Evolutionary conservation across 2,329 filamentous ascomycete genomes (phyloP).

Genomic region (Neofusicoccum parvum): DNA sequence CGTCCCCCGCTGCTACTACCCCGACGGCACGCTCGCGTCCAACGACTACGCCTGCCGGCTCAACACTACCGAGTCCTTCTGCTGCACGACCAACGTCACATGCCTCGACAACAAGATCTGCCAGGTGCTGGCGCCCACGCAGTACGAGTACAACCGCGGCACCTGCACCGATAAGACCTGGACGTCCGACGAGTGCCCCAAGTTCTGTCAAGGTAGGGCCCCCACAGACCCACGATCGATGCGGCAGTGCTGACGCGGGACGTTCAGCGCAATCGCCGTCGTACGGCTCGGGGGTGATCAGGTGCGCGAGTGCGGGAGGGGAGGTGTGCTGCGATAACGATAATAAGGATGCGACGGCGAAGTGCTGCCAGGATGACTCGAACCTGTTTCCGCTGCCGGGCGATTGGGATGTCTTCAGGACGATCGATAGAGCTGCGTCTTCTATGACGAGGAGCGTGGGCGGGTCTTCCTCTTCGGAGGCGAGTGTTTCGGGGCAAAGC

Average conservation of each 20-base stretch:
- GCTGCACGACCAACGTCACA: constrained; percentile 11
- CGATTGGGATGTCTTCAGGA: constrained; percentile 4
- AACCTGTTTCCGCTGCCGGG: background rate
- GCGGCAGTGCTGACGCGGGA: background rate
- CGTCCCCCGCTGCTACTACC: constrained; percentile 18
- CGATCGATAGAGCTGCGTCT: background rate
- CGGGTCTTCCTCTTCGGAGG: background rate
- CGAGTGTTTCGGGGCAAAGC: background rate
- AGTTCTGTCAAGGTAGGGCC: constrained; percentile 6
- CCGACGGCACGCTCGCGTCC: constrained; percentile 8
- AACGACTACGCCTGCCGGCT: constrained; percentile 19
- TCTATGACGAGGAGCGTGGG: background rate
- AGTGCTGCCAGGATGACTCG: constrained; percentile 9
- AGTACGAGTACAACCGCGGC: constrained; percentile 15
- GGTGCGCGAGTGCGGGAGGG: background rate
- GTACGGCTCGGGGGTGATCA: constrained; percentile 5
- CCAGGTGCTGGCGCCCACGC: background rate
- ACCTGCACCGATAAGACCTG: constrained; percentile 20
- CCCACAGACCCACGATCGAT: background rate
- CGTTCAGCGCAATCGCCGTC: background rate
- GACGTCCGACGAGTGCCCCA: constrained; percentile 10
- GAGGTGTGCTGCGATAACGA: constrained; percentile 16
- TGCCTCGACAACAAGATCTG: constrained; percentile 20
- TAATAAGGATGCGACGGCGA: constrained; percentile 5
- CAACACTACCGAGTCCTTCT: constrained; percentile 9